A percentile compares a stretch with the other conserved stretches of the same genome.
Evolutionary conservation across 164 flowering plant genomes (phyloP).

Genomic region (Vitis amurensis): DNA sequence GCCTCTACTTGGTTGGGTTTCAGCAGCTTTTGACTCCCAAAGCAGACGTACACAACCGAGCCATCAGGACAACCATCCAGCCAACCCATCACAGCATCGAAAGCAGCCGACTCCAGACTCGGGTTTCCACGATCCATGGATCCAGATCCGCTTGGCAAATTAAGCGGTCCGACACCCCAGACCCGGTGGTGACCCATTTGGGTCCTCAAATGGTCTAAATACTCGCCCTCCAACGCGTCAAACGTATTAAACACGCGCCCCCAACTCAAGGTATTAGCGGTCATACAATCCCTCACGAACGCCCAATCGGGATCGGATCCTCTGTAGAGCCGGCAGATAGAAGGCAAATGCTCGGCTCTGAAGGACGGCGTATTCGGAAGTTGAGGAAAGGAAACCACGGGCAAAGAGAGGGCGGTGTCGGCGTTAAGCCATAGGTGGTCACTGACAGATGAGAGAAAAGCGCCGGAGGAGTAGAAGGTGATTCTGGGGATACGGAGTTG

Average conservation of each 20-base stretch:
- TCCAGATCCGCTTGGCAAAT: not conserved
- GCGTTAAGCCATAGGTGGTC: constrained; percentile 15
- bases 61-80: constrained; percentile 37
- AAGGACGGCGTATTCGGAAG: constrained; percentile 39
- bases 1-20: constrained; percentile 32
- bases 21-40: constrained; percentile 45
- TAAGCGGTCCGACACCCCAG: constrained; percentile 49
- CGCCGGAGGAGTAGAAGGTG: constrained; percentile 33
- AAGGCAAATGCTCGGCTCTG: constrained; percentile 34
- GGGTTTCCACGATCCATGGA: not conserved
- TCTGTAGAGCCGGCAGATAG: constrained; percentile 22
- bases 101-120: not conserved
- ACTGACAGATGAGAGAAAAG: constrained; percentile 11
- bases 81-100: constrained; percentile 21
- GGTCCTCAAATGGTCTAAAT: constrained; percentile 17
- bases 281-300: constrained; percentile 21
- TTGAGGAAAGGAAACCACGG: constrained; percentile 18
- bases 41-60: constrained; percentile 46
- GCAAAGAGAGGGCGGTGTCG: not conserved
- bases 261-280: constrained; percentile 35
- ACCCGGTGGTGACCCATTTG: constrained; percentile 17
- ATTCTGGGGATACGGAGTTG: constrained; percentile 36
- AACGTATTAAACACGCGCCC: constrained; percentile 41
- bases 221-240: constrained; percentile 29
- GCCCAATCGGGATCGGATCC: constrained; percentile 31